Percentiles rank a stretch among this genome's conserved stretches.
phyloP scores from a whole-genome alignment of 768 basidiomycete species.

The Amanita inopinata region DNA sequence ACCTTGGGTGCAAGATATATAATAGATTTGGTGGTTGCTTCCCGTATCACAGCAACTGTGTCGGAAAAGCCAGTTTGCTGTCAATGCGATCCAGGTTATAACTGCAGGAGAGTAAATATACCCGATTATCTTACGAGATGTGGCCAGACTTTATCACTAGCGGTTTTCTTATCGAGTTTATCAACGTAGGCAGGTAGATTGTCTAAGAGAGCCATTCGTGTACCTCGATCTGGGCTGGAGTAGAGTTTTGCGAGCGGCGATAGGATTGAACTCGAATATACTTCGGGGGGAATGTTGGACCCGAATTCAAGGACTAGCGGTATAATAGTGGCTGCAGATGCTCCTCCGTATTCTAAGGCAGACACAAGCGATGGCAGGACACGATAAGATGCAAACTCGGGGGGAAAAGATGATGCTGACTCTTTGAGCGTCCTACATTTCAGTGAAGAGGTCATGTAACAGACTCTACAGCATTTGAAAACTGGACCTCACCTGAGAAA shows the following conservation, averaged over 20 bases:
- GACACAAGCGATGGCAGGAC: constrained; percentile 82
- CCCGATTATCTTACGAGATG: constrained; percentile 53
- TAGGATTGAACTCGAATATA: constrained; percentile 61
- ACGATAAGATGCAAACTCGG: constrained; percentile 74
- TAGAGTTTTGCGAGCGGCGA: constrained; percentile 78
- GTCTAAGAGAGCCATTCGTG: constrained; percentile 89
- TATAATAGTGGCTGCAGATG: constrained; percentile 66
- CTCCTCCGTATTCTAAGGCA: constrained; percentile 70
- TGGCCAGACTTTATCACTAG: constrained; percentile 88
- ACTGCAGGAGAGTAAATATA: constrained; percentile 1
- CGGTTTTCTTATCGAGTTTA: constrained; percentile 76
- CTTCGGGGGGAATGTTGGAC: constrained; percentile 53
- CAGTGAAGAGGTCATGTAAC: constrained; percentile 11
- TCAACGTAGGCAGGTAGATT: constrained; percentile 77
- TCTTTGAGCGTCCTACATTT: constrained; percentile 65
- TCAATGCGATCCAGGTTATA: not conserved
- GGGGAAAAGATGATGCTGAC: constrained; percentile 69
- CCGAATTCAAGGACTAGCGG: constrained; percentile 82
- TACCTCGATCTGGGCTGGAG: constrained; percentile 85
- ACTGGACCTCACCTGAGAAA: constrained; percentile 51
- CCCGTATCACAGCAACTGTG: constrained; percentile 88
- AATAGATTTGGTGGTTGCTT: constrained; percentile 87
- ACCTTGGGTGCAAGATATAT: constrained; percentile 82
- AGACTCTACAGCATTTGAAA: not conserved
- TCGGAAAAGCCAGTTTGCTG: constrained; percentile 96